These are phyloP conservation scores for Gossypium lobatum DNA, from an alignment of 441 rosid genomes.

Conservation along the genomic window DNA sequence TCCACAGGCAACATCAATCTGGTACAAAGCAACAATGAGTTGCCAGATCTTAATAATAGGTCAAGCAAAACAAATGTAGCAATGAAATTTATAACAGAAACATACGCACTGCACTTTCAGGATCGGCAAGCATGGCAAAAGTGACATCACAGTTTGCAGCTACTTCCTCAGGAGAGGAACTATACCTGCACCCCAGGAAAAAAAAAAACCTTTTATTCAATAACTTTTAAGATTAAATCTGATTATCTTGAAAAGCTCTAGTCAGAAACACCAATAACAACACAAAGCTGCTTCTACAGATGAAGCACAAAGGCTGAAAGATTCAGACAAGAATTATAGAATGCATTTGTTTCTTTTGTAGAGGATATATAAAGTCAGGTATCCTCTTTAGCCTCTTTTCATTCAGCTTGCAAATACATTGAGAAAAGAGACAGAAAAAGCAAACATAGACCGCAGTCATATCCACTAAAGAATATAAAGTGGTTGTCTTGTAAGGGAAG, in stretches of 20 bases:
- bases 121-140: slow-evolving; percentile 91
- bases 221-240: background rate
- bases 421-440: background rate
- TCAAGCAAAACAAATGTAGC: slow-evolving; percentile 9
- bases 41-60: slow-evolving; percentile 9
- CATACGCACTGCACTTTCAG: slow-evolving; percentile 96
- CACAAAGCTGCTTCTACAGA: background rate
- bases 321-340: background rate
- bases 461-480: background rate
- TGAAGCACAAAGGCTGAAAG: background rate
- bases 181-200: slow-evolving; percentile 42
- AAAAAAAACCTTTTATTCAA: background rate
- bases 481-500: background rate
- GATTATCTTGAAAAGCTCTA: background rate
- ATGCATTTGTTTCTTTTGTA: background rate
- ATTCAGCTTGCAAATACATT: background rate
- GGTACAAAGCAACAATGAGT: slow-evolving; percentile 23
- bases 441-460: background rate
- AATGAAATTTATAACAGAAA: slow-evolving; percentile 24
- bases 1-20: slow-evolving; percentile 86
- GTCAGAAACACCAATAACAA: background rate
- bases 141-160: slow-evolving; percentile 81
- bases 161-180: slow-evolving; percentile 79
- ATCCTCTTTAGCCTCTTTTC: background rate
- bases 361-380: background rate